Percentiles rank a stretch among this genome's conserved stretches.
phyloP scores from a whole-genome alignment of 331 rosid species.

The Rosa hybrid region DNA sequence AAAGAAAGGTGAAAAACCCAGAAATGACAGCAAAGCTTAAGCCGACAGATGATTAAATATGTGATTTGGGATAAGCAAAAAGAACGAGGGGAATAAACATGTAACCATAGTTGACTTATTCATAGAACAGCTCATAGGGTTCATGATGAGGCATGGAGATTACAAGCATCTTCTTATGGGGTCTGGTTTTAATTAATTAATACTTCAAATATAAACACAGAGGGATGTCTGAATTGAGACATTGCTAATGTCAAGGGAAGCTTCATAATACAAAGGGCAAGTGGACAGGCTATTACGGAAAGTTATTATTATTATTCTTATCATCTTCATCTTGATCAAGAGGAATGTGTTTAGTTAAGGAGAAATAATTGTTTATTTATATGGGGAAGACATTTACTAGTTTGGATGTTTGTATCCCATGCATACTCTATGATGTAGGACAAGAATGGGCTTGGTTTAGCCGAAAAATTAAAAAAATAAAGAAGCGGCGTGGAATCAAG shows the following conservation, averaged over 20 bases:
- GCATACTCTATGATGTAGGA: slow-evolving; percentile 18
- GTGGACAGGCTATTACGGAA: slow-evolving; percentile 53
- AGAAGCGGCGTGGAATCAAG: too few species aligned
- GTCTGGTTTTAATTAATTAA: neutral
- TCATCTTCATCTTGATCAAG: slow-evolving; percentile 10
- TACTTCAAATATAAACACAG: slow-evolving; percentile 33
- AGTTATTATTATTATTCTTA: slow-evolving; percentile 32
- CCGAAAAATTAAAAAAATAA: too few species aligned
- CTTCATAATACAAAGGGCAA: slow-evolving; percentile 58
- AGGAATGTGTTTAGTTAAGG: slow-evolving; percentile 35
- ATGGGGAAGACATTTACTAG: slow-evolving; percentile 29
- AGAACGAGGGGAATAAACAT: slow-evolving; percentile 36
- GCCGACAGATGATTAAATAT: slow-evolving; percentile 49
- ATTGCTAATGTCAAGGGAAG: slow-evolving; percentile 49
- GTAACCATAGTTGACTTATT: slow-evolving; percentile 53
- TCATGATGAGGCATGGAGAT: slow-evolving; percentile 65
- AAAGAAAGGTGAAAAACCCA: slow-evolving; percentile 32
- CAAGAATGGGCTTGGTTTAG: too few species aligned
- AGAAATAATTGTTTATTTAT: slow-evolving; percentile 22
- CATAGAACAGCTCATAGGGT: slow-evolving; percentile 62
- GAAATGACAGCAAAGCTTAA: slow-evolving; percentile 48
- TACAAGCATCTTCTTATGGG: slow-evolving; percentile 55
- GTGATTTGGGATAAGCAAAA: slow-evolving; percentile 21
- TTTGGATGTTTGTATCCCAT: slow-evolving; percentile 48
- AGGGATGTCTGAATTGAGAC: slow-evolving; percentile 64